Conservation (phyloP, 148 eudicot genomes). For the Persicaria tinctoria region DNA sequence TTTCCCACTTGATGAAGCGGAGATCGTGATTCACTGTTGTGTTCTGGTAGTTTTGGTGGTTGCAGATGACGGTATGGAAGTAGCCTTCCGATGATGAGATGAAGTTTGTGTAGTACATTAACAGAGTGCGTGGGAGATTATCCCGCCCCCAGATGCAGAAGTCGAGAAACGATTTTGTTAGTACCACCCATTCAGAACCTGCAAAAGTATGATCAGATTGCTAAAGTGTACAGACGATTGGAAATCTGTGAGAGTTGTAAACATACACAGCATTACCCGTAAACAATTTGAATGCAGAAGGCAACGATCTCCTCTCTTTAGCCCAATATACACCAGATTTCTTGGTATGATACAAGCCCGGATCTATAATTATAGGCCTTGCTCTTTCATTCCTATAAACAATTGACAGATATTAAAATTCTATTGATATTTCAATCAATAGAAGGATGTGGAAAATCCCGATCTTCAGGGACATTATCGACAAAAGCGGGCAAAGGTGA, state of each 20-base stretch:
- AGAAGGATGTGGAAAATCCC: conserved; percentile 8
- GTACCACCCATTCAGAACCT: conserved; percentile 84
- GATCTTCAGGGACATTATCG: neutral
- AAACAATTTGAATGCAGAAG: conserved; percentile 78
- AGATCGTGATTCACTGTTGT: conserved; percentile 79
- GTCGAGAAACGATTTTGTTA: conserved; percentile 68
- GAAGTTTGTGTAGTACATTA: conserved; percentile 88
- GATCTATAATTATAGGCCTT: conserved; percentile 83
- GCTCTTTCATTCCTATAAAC: conserved; percentile 70
- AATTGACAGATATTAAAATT: neutral
- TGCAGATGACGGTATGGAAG: conserved; percentile 83
- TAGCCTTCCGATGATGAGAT: conserved; percentile 76
- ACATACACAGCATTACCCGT: conserved; percentile 33
- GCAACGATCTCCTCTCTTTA: conserved; percentile 86
- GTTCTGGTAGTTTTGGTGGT: conserved; percentile 91
- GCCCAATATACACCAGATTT: conserved; percentile 87
- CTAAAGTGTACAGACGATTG: neutral
- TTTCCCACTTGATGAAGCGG: conserved; percentile 59
- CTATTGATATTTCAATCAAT: neutral
- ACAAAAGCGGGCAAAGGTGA: conserved; percentile 8
- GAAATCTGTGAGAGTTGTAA: neutral
- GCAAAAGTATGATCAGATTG: conserved; percentile 12
- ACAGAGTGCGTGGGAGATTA: conserved; percentile 89
- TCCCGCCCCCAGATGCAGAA: conserved; percentile 95
- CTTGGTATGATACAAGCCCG: conserved; percentile 77